Base-by-base conservation (phyloP, 306 rosid species). In the Citrullus mucosospermus region DNA sequence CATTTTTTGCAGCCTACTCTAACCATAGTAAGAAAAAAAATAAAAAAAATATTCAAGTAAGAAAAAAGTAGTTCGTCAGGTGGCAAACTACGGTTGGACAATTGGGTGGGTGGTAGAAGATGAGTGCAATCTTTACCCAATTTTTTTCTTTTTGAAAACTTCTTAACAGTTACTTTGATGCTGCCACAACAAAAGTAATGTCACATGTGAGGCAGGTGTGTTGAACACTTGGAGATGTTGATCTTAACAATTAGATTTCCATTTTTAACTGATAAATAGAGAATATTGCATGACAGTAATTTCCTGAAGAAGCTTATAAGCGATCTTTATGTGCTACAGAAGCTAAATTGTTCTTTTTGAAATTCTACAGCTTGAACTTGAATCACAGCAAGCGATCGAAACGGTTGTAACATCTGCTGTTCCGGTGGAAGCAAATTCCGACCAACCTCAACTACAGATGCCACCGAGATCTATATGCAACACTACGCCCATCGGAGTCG, bases 331-430 rank as follows among this genome's bases (percentile, higher is more conserved):
- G 12, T 75, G 53, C 7, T 38, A 46, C 22, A 36, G 43, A 75
- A 80, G 82, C 85, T 90, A 76, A 88, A 20, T 41, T 34, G 36
- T 53, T 54, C 22, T 58, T 51, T 5, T 22, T 72, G 44, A 75
- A 38, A 62, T 63, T 66, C 75, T 80, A 73, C 96, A 91, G 98
- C 80, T 85, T 83, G 91, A 93, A 80, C 76, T 84, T 20, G 85
- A 80, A 81, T 82, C 89, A 10, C 76, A n/a, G 76, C 89, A 68
- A 78, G 81, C 77, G 51, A 32, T n/a, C 5, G 77, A 77, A 38
- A 56, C 56, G 66, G 80, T 81, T 56, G 34, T 78, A 46, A 32
- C 80, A 44, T 79, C 81, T 36, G 60, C 80, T 20, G 65, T 65
- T 34, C 53, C 59, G 38, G 80, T 44, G 46, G 84, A 84, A 65